These are phyloP conservation scores for Aspergillus diversus DNA, from an alignment of 495 filamentous ascomycete genomes.

Conservation along the genomic window DNA sequence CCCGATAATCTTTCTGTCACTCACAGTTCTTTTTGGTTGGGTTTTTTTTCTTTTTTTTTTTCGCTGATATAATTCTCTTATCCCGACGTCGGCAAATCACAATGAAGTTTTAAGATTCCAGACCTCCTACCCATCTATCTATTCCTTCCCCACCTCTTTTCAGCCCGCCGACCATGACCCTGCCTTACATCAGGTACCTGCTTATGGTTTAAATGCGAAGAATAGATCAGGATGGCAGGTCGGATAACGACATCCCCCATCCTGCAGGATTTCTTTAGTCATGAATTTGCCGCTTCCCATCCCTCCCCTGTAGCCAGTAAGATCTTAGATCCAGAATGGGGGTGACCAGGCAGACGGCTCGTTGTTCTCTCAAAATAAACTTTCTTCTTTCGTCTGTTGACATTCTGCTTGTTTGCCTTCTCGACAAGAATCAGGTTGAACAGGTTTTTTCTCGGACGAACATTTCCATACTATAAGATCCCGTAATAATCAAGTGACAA, in stretches of 20 bases:
- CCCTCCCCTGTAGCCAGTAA: neutral
- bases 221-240: neutral
- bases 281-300: neutral
- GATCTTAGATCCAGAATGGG: neutral
- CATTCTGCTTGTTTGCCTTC: neutral
- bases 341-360: neutral
- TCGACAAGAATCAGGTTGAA: neutral
- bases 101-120: neutral
- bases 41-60: conserved; percentile 2
- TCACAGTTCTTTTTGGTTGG: neutral
- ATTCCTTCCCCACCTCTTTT: neutral
- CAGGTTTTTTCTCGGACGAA: neutral
- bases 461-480: neutral
- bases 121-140: neutral
- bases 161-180: neutral
- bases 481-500: neutral
- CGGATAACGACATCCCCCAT: neutral
- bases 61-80: neutral
- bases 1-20: conserved; percentile 8
- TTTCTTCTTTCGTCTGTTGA: conserved; percentile 2
- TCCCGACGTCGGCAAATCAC: neutral
- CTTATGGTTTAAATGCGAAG: neutral
- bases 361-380: neutral
- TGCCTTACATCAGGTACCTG: neutral
- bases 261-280: conserved; percentile 5